A percentile compares a stretch with the other conserved stretches of the same genome.
Conservation (phyloP, 306 rosid genomes). For the Begonia peltatifolia region DNA sequence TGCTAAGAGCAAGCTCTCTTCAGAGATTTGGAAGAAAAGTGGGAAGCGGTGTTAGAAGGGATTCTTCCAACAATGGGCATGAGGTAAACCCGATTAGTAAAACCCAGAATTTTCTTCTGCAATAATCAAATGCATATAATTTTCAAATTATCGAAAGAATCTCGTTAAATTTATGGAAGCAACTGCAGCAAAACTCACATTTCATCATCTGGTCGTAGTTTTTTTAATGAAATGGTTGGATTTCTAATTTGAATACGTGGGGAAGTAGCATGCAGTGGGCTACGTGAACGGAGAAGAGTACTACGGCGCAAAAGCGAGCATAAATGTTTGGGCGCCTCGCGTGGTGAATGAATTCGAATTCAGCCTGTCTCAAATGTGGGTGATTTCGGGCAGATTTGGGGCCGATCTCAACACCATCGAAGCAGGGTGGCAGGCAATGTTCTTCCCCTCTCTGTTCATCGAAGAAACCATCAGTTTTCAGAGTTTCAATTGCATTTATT, state of each 20-base stretch:
- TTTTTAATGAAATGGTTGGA: too few relatives aligned
- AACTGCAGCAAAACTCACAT: too few relatives aligned
- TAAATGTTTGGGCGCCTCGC: slow-evolving; percentile 82
- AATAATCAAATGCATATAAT: too few relatives aligned
- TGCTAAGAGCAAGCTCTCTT: slow-evolving; percentile 57
- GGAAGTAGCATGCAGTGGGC: slow-evolving; percentile 82
- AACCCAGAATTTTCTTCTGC: not conserved
- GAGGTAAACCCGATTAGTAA: slow-evolving; percentile 30
- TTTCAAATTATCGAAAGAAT: too few relatives aligned
- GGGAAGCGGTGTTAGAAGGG: slow-evolving; percentile 44
- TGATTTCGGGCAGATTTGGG: slow-evolving; percentile 83
- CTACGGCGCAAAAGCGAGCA: slow-evolving; percentile 82
- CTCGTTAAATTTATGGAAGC: too few relatives aligned
- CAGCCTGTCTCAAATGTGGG: slow-evolving; percentile 90
- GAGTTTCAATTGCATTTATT: too few relatives aligned
- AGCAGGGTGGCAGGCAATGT: slow-evolving; percentile 85
- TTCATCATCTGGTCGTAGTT: too few relatives aligned
- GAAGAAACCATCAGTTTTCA: too few relatives aligned
- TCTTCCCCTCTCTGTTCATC: too few relatives aligned
- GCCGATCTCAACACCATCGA: slow-evolving; percentile 81
- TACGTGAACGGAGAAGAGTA: slow-evolving; percentile 73
- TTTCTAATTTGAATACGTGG: too few relatives aligned
- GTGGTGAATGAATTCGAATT: slow-evolving; percentile 71
- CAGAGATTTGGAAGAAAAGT: slow-evolving; percentile 57
- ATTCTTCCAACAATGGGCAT: slow-evolving; percentile 65